phyloP scores from a whole-genome alignment of 441 rosid genomes.

The Macaranga tanarius region DNA sequence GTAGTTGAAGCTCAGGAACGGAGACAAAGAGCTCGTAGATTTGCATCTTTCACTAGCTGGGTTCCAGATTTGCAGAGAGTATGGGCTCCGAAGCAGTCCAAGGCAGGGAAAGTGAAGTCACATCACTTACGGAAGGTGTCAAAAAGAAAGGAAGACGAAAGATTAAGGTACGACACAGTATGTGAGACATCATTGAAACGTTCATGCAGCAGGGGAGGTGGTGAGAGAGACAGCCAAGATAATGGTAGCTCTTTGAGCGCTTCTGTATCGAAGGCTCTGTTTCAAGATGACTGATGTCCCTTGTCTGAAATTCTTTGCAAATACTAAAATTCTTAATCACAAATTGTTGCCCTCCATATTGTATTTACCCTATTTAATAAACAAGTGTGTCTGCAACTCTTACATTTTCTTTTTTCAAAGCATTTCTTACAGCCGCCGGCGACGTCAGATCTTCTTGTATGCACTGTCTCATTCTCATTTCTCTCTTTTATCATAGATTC shows the following conservation, averaged over 20 bases:
- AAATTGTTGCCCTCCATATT: no score
- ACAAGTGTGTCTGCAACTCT: no score
- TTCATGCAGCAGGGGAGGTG: constrained; percentile 31
- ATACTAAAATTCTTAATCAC: neutral
- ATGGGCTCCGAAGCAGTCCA: constrained; percentile 64
- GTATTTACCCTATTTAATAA: no score
- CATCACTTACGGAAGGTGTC: constrained; percentile 37
- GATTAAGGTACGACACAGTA: constrained; percentile 51
- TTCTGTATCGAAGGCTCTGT: constrained; percentile 70
- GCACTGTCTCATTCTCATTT: no score
- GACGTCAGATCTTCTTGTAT: no score
- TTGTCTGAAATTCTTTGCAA: neutral
- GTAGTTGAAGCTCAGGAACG: constrained; percentile 59
- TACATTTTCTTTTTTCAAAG: no score
- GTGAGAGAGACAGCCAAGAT: constrained; percentile 31
- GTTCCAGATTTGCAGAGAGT: constrained; percentile 84
- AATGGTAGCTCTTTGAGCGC: constrained; percentile 29
- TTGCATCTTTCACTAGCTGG: constrained; percentile 78
- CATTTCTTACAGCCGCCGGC: no score
- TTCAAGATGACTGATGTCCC: constrained; percentile 46
- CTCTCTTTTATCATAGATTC: no score
- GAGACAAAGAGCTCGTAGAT: constrained; percentile 79
- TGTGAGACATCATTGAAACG: constrained; percentile 71
- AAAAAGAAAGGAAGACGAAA: constrained; percentile 44
- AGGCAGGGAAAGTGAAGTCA: constrained; percentile 31